A percentile compares a stretch with the other conserved stretches of the same genome.
These are phyloP conservation scores for Chaetomium strumarium DNA, from an alignment of 2,329 filamentous ascomycete genomes.

Conservation along the genomic window DNA sequence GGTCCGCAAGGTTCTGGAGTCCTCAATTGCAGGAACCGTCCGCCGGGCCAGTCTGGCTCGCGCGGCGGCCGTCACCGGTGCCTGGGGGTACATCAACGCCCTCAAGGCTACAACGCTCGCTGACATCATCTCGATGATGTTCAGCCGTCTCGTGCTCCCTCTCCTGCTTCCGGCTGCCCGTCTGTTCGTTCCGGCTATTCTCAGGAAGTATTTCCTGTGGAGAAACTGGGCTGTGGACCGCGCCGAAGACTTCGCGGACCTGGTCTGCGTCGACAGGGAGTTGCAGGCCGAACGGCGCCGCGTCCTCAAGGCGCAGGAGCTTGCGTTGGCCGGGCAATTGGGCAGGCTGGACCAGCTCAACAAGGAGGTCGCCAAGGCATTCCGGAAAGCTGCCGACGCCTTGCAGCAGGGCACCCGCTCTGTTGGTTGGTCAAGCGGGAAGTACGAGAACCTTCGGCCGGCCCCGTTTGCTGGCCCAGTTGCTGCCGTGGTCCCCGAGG, in stretches of 20 bases:
- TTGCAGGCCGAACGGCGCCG: background rate
- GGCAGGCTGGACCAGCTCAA: conserved; percentile 6
- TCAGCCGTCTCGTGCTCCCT: background rate
- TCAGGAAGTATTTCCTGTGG: background rate
- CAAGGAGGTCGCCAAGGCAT: background rate
- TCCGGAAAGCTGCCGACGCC: background rate
- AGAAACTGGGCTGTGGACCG: background rate
- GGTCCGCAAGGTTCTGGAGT: conserved; percentile 2
- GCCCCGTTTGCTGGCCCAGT: background rate
- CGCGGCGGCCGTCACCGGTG: background rate
- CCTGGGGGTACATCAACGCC: conserved; percentile 3
- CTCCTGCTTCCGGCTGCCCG: background rate
- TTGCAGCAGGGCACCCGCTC: background rate
- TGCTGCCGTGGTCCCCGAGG: conserved; percentile 1
- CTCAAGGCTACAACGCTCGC: background rate
- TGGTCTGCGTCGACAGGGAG: conserved; percentile 7
- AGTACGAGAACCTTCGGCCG: conserved; percentile 4
- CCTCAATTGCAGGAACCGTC: conserved; percentile 2
- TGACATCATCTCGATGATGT: conserved; percentile 1
- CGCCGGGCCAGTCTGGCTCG: conserved; percentile 6
- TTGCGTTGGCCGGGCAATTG: background rate
- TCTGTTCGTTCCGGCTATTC: background rate
- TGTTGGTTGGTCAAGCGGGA: background rate
- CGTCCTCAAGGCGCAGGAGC: background rate
- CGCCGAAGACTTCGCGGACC: conserved; percentile 10